Base-by-base conservation (phyloP, 352 stramenopile species). In the Aphanomyces stellatus region DNA sequence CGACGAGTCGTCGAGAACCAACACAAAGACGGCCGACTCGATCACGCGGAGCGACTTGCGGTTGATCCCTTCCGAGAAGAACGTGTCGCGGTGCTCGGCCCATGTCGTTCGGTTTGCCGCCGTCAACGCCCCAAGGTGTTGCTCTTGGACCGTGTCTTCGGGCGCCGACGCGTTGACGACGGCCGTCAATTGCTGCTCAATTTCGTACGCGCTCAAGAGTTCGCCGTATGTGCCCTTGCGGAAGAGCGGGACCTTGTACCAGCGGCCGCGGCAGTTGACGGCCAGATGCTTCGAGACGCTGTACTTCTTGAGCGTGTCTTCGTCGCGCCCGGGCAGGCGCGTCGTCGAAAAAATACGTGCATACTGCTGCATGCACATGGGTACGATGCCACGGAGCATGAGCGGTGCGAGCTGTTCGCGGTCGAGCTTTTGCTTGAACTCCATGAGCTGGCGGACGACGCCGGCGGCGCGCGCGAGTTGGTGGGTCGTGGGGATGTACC, bases 291-390 rank as follows among this genome's bases (percentile, higher is more conserved):
- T 93, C 4, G 83, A 90, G 57, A 83, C 85, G 34, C 75, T 74
- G 63, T 79, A 93, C 41, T 89, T 60, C 69, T 94, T 88, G 8
- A 96, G 72, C 27, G 74, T 70, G 70, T 96, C 88, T n/a, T 81
- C 77, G 51, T 96, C 88, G 24, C 85, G 83, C 19, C 88, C 88
- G 0, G 89, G 89, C 33, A 96, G 80, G n/a, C 89, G 85, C 55
- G 85, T 96, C 66, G 87, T 96, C 37, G 76, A 85, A 63, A 96
- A 96, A 55, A 96, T 94, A 33, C 88, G 85, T 51, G 88, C 71
- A 73, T 96, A 96, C 74, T 96, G 89, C 62, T 69, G 81, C 89
- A 96, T 96, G 73, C 89, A 96, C 10, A 96, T 78, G 42, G 89
- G 89, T 37, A 96, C 87, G 41, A 94, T 81, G 53, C 85, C 85